Conservation (phyloP, 441 rosid species). For the Croton laevigatus region DNA sequence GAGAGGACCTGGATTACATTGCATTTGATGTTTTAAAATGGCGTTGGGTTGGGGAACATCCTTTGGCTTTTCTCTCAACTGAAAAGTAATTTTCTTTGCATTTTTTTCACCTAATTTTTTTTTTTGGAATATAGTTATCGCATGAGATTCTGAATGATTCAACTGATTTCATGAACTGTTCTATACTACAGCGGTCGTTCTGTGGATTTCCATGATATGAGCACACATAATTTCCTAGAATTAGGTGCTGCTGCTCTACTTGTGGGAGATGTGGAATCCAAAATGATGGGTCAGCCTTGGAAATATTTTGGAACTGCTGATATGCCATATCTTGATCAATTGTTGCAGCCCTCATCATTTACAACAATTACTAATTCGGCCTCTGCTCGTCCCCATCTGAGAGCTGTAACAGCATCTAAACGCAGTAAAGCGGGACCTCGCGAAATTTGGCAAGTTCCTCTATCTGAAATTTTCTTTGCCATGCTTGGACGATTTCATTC, state of each 20-base stretch:
- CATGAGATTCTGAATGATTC: constrained; percentile 5
- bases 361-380: constrained; percentile 71
- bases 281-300: constrained; percentile 93
- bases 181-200: constrained; percentile 54
- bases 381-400: constrained; percentile 77
- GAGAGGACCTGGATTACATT: constrained; percentile 68
- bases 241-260: constrained; percentile 98
- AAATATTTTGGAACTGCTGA: constrained; percentile 85
- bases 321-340: constrained; percentile 95
- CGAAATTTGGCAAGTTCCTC: constrained; percentile 67
- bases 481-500: constrained; percentile 22
- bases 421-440: constrained; percentile 78
- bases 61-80: constrained; percentile 44
- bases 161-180: constrained; percentile 22
- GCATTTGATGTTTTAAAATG: constrained; percentile 81
- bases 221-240: constrained; percentile 72
- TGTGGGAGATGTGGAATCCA: constrained; percentile 92
- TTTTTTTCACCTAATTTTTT: neutral
- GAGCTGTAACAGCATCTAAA: constrained; percentile 86
- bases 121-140: constrained; percentile 6
- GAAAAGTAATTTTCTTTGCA: constrained; percentile 57
- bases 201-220: constrained; percentile 64
- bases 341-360: constrained; percentile 87
- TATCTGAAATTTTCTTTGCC: constrained; percentile 26
- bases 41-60: constrained; percentile 86